Evolutionary conservation across 2,329 filamentous ascomycete genomes (phyloP).

Genomic region (Albophoma yamanashiensis): DNA sequence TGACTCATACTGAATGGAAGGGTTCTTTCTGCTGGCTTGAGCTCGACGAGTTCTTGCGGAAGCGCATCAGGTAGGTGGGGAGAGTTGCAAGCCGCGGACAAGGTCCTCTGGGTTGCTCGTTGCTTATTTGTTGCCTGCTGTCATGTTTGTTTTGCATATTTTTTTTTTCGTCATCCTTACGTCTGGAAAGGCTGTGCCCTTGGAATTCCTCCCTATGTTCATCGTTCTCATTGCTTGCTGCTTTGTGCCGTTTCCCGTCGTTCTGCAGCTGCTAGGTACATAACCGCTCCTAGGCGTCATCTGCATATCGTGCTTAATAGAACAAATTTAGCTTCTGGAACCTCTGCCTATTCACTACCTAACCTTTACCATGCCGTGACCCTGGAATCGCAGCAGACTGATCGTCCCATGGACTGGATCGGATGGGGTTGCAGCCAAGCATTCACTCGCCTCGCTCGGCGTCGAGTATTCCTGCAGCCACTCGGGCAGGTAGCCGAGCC

Average conservation of each 20-base stretch:
- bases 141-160: not conserved
- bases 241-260: not conserved
- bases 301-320: no score
- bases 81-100: not conserved
- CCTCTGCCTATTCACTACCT: no score
- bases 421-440: no score
- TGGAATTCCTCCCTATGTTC: no score
- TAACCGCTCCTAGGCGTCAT: no score
- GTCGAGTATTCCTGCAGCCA: no score
- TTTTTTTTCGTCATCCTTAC: not conserved
- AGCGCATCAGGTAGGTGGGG: not conserved
- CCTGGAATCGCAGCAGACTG: no score
- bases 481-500: no score
- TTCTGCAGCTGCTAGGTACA: not conserved
- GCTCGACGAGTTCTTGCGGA: not conserved
- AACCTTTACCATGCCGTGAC: no score
- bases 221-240: not conserved
- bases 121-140: not conserved
- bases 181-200: not conserved
- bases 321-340: no score
- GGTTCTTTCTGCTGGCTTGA: slow-evolving; percentile 2
- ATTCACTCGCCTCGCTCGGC: no score
- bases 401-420: no score
- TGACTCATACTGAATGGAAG: slow-evolving; percentile 52
- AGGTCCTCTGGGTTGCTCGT: not conserved